These are phyloP conservation scores for Cryptosporidium viatorum DNA, from an alignment of 169 alveolate species.

Conservation along the genomic window DNA sequence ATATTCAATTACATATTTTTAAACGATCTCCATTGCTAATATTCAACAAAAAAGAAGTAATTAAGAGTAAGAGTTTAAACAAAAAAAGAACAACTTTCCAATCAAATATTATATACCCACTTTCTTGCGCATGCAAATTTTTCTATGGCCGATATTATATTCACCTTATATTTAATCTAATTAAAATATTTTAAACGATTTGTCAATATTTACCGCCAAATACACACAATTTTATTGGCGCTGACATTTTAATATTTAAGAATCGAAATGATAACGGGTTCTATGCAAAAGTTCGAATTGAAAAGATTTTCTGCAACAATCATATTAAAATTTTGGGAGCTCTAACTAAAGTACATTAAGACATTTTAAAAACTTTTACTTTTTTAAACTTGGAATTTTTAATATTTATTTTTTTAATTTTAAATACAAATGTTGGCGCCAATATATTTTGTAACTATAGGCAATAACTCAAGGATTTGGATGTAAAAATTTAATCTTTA, in stretches of 20 bases:
- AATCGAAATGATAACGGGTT: not conserved
- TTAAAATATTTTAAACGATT: no score
- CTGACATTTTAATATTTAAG: not conserved
- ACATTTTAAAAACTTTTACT: no score
- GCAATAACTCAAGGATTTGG: not conserved
- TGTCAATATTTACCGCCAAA: not conserved
- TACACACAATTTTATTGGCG: not conserved
- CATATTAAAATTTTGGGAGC: no score
- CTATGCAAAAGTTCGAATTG: no score
- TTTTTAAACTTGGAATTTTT: no score
- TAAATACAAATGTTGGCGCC: not conserved
- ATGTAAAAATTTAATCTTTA: not conserved
- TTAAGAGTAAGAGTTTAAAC: no score
- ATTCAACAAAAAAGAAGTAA: no score
- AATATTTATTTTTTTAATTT: no score
- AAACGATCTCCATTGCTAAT: not conserved
- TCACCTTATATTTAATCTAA: no score
- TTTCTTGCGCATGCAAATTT: not conserved
- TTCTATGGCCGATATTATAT: not conserved
- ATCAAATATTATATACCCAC: no score
- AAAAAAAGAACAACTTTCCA: not conserved
- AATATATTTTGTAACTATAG: not conserved
- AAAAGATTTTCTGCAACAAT: not conserved
- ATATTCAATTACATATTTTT: no score
- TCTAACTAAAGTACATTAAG: no score